Evolutionary conservation across 345 rosid species (phyloP).

Genomic region (Fremontodendron californicum): DNA sequence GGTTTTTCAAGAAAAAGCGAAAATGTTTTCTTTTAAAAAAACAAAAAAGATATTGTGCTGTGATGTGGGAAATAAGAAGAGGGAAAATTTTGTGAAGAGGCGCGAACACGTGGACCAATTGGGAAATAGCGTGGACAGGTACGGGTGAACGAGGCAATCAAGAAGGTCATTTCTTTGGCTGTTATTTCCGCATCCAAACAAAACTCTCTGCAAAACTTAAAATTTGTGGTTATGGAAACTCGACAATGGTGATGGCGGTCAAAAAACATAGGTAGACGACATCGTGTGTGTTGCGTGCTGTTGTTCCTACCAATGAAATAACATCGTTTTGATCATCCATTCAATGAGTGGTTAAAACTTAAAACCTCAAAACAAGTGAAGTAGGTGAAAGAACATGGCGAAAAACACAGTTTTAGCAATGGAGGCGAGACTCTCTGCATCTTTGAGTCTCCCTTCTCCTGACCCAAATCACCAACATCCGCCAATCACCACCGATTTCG

Average conservation of each 20-base stretch:
- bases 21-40: too few species aligned
- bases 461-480: constrained; percentile 6
- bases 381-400: not conserved
- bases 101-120: too few species aligned
- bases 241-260: not conserved
- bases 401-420: constrained; percentile 14
- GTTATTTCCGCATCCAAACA: not conserved
- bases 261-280: not conserved
- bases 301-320: not conserved
- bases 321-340: not conserved
- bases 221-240: too few species aligned
- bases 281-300: not conserved
- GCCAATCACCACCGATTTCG: constrained; percentile 19
- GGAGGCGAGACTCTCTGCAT: constrained; percentile 47
- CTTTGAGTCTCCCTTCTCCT: constrained; percentile 30
- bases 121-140: too few species aligned
- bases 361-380: not conserved
- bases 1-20: not conserved
- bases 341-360: not conserved
- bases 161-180: too few species aligned
- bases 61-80: too few species aligned
- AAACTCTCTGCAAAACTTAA: not conserved
- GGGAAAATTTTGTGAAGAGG: too few species aligned
- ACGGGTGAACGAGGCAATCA: too few species aligned
- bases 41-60: too few species aligned